A percentile compares a stretch with the other conserved stretches of the same genome.
Conservation (phyloP, 345 rosid genomes). For the Gossypium longicalyx region DNA sequence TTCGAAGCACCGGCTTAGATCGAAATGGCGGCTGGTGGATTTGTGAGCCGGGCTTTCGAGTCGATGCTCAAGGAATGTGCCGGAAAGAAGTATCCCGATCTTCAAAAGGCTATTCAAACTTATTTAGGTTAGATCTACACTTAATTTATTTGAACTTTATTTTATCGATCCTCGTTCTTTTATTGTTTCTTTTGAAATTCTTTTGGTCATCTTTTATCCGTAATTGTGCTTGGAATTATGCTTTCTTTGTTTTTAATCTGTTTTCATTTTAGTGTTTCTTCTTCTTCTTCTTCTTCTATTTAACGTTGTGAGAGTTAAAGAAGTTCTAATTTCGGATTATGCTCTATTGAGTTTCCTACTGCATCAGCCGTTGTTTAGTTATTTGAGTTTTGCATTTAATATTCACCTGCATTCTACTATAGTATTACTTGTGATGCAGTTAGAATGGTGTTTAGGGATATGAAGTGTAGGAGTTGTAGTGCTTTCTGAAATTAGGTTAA, state of each 20-base stretch:
- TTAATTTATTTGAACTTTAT: background rate
- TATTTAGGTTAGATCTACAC: slow-evolving; percentile 55
- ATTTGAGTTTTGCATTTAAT: slow-evolving; percentile 38
- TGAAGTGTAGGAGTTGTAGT: background rate
- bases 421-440: background rate
- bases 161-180: background rate
- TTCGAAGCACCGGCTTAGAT: slow-evolving; percentile 7
- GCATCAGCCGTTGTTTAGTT: slow-evolving; percentile 11
- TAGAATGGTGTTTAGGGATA: background rate
- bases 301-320: background rate
- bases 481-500: background rate
- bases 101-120: slow-evolving; percentile 72
- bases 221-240: background rate
- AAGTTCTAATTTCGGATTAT: background rate
- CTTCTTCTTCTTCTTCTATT: background rate
- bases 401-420: background rate
- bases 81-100: slow-evolving; percentile 82
- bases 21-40: slow-evolving; percentile 87
- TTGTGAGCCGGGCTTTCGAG: slow-evolving; percentile 88
- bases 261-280: background rate
- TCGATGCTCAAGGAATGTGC: slow-evolving; percentile 93
- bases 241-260: background rate
- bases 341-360: background rate
- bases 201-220: background rate
- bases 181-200: background rate